Evolutionary conservation across 768 basidiomycete genomes (phyloP), one percentile per base, ranked within the genome.

Genomic region (Lenzites betulinus): DNA sequence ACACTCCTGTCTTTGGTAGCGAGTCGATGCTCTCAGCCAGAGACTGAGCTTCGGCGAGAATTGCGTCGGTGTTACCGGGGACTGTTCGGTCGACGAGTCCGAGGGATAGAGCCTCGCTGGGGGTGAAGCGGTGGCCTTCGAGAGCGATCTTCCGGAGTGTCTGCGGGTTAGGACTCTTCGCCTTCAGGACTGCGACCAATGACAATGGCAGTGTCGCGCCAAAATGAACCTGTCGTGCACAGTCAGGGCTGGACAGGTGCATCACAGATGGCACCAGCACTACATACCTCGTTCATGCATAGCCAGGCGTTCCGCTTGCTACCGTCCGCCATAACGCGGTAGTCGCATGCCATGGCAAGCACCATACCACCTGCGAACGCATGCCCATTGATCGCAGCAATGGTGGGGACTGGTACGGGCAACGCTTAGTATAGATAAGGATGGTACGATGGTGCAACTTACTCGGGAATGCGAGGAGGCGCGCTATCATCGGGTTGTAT

Each of bases 241-340:
- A 26, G 7, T 23, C 7, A 33, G 16, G n/a, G n/a, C n/a, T n/a
- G n/a, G n/a, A n/a, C 9, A 35, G 1, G 30, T 16, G 26, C n/a
- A 38, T 7, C 22, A 13, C 11, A 38, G 22, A n/a, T 8, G 13
- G 35, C 11, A 11, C 35, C 20, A 4, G 1, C 22, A 4, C 18
- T 44, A 69, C 69, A 52, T 55, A 91, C 89, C 78, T 96, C 95
- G 69, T 96, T 98, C 94, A 97, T 96, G 71, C 88, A 92, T 52
- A 92, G 74, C 89, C 93, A 95, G 1, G 89, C 88, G 68, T 87
- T 86, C 30, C 87, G 87, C 66, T 81, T 83, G 67, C 78, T 86
- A 16, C 89, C 93, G 64, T 91, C 87, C 15, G 86, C 91, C 87
- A 95, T 94, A 56, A 96, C 81, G 41, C 94, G 84, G 75, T 92